Percentiles rank a stretch among this genome's conserved stretches.
phyloP scores from a whole-genome alignment of 768 basidiomycete species.

The Nidularia pulvinata region DNA sequence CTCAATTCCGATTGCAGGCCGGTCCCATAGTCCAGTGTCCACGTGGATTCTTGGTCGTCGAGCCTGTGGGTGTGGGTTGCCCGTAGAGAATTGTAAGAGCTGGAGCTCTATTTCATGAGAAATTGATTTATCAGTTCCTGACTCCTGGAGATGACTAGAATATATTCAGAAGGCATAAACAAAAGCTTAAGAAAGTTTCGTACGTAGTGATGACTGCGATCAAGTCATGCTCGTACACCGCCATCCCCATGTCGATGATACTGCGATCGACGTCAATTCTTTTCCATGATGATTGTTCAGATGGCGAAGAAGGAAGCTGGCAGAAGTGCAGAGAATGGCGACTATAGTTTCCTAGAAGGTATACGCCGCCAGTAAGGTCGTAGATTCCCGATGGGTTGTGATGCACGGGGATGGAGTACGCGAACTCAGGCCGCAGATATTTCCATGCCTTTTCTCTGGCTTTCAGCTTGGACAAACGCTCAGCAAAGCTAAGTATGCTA shows the following conservation, averaged over 20 bases:
- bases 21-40: slow-evolving; percentile 13
- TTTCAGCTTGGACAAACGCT: slow-evolving; percentile 21
- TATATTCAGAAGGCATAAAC: no score
- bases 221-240: slow-evolving; percentile 42
- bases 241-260: slow-evolving; percentile 42
- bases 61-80: slow-evolving; percentile 31
- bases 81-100: slow-evolving; percentile 31
- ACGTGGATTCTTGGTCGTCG: slow-evolving; percentile 24
- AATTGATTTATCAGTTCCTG: no score
- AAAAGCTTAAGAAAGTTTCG: no score
- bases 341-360: slow-evolving; percentile 29
- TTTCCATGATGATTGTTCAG: slow-evolving; percentile 23
- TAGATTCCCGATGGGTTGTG: slow-evolving; percentile 34
- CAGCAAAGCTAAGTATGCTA: slow-evolving; percentile 13
- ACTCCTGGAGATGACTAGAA: no score
- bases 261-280: slow-evolving; percentile 19
- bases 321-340: slow-evolving; percentile 26
- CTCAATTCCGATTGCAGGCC: slow-evolving; percentile 37
- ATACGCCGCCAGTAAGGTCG: slow-evolving; percentile 38
- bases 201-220: slow-evolving; percentile 38
- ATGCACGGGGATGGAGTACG: slow-evolving; percentile 16
- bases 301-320: slow-evolving; percentile 23
- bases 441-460: slow-evolving; percentile 27
- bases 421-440: slow-evolving; percentile 17
- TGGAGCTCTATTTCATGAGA: slow-evolving; percentile 15